Percentiles rank a stretch among this genome's conserved stretches.
Evolutionary conservation across 257 asterid species (phyloP).

Genomic region (Nicotiana otophora): DNA sequence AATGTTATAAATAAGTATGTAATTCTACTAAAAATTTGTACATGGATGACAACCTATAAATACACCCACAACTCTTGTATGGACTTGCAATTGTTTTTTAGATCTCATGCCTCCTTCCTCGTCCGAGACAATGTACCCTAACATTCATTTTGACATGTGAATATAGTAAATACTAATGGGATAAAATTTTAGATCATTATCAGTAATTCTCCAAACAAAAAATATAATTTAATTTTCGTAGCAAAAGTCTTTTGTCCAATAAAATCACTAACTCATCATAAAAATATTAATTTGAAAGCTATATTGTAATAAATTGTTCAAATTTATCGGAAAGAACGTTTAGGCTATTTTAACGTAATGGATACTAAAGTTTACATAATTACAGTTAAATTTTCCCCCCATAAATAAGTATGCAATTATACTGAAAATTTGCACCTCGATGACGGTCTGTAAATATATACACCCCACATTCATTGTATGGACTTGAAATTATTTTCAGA

Average conservation of each 20-base stretch:
- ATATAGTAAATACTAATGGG: no score
- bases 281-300: not conserved
- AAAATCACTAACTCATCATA: not conserved
- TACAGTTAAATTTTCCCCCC: accelerated
- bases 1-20: no score
- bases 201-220: not conserved
- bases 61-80: not conserved
- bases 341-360: not conserved
- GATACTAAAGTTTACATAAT: not conserved
- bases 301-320: no score
- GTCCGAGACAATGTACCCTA: no score
- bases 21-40: no score
- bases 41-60: no score
- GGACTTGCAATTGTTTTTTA: not conserved
- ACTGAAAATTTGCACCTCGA: no score
- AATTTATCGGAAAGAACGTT: not conserved
- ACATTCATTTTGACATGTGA: no score
- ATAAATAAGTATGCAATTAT: no score
- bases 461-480: not conserved
- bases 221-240: no score
- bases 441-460: not conserved
- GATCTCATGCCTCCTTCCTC: not conserved
- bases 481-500: not conserved
- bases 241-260: not conserved
- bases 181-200: not conserved